Evolutionary conservation across 2,329 filamentous ascomycete species (phyloP).

Genomic region (Fusarium praegraminearum): DNA sequence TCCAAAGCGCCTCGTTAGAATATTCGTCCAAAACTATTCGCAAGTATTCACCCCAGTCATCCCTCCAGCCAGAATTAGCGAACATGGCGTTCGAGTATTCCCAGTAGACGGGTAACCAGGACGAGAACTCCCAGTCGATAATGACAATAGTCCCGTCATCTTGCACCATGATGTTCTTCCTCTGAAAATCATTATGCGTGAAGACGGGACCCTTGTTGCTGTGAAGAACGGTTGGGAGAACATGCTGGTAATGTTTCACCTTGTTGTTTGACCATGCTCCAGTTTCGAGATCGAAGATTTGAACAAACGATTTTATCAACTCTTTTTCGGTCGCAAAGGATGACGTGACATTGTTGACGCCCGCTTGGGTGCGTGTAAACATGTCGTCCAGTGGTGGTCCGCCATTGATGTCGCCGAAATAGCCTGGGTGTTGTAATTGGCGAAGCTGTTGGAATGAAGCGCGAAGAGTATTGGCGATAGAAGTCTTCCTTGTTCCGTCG

Average conservation of each 20-base stretch:
- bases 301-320: conserved; percentile 25
- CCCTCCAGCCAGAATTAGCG: conserved; percentile 31
- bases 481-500: conserved; percentile 1
- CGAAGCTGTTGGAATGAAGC: conserved; percentile 28
- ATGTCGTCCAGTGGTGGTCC: conserved; percentile 35
- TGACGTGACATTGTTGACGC: conserved; percentile 12
- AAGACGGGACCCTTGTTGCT: conserved; percentile 24
- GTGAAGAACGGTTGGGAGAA: conserved; percentile 18
- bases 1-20: conserved; percentile 37
- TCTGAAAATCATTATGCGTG: conserved; percentile 42
- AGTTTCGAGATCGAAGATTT: conserved; percentile 28
- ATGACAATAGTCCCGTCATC: conserved; percentile 27
- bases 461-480: conserved; percentile 22
- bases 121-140: conserved; percentile 43
- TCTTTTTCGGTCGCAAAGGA: conserved; percentile 23
- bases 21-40: conserved; percentile 35
- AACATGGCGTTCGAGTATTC: conserved; percentile 39
- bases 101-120: conserved; percentile 44
- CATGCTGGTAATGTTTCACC: conserved; percentile 16
- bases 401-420: conserved; percentile 31
- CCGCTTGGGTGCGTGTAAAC: conserved; percentile 22
- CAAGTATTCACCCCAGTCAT: conserved; percentile 44
- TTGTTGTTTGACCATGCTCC: background rate
- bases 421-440: conserved; percentile 30
- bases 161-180: conserved; percentile 39